Base-by-base conservation (phyloP, 257 asterid genomes). In the Coffea eugenioides region DNA sequence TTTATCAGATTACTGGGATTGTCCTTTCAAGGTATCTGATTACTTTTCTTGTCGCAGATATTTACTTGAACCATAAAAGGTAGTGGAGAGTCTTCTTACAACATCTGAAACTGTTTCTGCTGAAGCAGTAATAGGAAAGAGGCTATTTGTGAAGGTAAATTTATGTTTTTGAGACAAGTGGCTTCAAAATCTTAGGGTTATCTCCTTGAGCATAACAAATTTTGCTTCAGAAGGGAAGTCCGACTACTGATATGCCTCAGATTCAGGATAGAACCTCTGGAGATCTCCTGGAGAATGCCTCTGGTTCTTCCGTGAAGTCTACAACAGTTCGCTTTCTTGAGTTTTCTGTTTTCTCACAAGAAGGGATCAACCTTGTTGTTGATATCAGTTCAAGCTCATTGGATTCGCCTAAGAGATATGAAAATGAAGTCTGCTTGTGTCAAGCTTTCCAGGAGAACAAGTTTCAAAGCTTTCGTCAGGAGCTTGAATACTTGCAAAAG, bases 331-430 rank as follows among this genome's bases (percentile, higher is more conserved):
- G 84, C 73, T 74, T 85, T 64, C 71, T 82, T 79, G 82, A 79
- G 74, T 82, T 85, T 79, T 79, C 85, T 59, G 84, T 82, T 77
- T 75, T 73, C 31, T 85, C 85, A 46, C 82, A 82, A 82, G 80
- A 82, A 45, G 88, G 85, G 76, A 75, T 85, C 34, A 72, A 76
- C 77, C 88, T 85, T 70, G 36, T 71, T 51, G 84, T 85, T n/a
- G 88, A 85, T 78, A 75, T 85, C 78, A 66, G 80, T 69, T 85
- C 88, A 12, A 54, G 82, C 72, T 56, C 57, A 52, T 41, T 77
- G 46, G 84, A 85, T 64, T 72, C 78, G 77, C 72, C 41, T 82
- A 82, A 46, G 51, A 82, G 82, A 76, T 76, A 79, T 77, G 80
- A 66, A 71, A 79, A 81, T 34, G 82, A 80, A 65, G 57, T 25